Conservation (phyloP, 208 protist genomes). For the Leishmania martiniquensis region DNA sequence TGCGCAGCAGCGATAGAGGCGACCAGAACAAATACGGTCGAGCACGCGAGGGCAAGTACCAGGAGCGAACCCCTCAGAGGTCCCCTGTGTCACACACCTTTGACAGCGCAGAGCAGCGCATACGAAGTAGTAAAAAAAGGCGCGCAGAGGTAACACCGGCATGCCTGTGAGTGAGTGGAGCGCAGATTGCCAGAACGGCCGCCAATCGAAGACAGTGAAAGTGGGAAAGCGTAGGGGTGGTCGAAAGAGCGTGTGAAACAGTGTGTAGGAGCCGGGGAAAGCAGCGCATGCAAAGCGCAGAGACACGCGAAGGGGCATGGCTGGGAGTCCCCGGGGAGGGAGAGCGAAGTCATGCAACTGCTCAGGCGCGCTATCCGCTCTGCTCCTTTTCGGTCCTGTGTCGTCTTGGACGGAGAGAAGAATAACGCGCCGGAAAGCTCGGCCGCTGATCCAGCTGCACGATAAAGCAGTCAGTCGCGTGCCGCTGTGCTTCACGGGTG, state of each 20-base stretch:
- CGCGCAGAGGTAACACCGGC: not conserved
- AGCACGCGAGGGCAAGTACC: too few relatives aligned
- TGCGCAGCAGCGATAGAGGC: not conserved
- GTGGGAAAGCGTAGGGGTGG: not conserved
- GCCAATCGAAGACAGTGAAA: not conserved
- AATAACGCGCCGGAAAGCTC: not conserved
- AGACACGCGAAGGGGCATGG: not conserved
- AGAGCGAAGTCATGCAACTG: not conserved
- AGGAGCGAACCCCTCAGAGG: not conserved
- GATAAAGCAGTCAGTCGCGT: not conserved
- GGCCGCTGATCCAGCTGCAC: not conserved
- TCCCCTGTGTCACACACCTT: not conserved
- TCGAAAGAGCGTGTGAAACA: not conserved
- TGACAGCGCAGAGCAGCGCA: not conserved
- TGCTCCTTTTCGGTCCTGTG: not conserved
- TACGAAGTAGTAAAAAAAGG: not conserved
- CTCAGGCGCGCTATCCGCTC: not conserved
- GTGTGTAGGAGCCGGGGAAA: not conserved
- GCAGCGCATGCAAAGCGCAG: not conserved
- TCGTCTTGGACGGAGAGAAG: not conserved
- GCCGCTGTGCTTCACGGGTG: not conserved
- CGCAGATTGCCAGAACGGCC: not conserved
- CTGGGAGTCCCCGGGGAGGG: not conserved
- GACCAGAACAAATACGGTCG: too few relatives aligned
- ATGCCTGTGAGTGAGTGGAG: not conserved